phyloP scores from a whole-genome alignment of 352 stramenopile species.

The Globisporangium parvum region DNA sequence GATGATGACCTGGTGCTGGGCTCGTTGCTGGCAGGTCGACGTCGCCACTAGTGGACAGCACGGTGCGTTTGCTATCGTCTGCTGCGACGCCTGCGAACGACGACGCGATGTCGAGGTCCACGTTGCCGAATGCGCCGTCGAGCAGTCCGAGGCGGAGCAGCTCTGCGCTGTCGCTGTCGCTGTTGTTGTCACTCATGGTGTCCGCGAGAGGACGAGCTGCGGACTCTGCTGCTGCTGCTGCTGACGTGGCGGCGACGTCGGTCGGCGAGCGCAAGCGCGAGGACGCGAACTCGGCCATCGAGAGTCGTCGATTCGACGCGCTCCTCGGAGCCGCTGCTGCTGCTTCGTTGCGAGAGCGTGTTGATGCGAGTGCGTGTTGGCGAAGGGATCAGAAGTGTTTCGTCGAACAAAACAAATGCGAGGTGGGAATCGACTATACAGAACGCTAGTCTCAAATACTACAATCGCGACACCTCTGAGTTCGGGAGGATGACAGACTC shows the following conservation, averaged over 20 bases:
- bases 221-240: not conserved
- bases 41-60: too few relatives aligned
- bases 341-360: too few relatives aligned
- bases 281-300: not conserved
- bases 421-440: too few relatives aligned
- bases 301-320: not conserved
- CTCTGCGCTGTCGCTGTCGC: not conserved
- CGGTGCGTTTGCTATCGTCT: not conserved
- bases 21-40: too few relatives aligned
- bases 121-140: conserved; percentile 15
- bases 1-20: too few relatives aligned
- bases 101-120: conserved; percentile 14
- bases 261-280: conserved; percentile 1
- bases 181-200: not conserved
- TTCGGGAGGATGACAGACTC: too few relatives aligned
- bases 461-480: too few relatives aligned
- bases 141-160: conserved; percentile 4
- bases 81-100: conserved; percentile 15
- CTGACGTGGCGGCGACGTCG: not conserved
- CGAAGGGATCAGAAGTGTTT: too few relatives aligned
- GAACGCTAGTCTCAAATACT: too few relatives aligned
- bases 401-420: too few relatives aligned
- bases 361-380: too few relatives aligned
- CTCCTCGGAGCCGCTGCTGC: too few relatives aligned
- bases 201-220: not conserved